Percentiles rank a stretch among this genome's conserved stretches.
phyloP scores from a whole-genome alignment of 352 stramenopile genomes.

The Peronospora farinosa region DNA sequence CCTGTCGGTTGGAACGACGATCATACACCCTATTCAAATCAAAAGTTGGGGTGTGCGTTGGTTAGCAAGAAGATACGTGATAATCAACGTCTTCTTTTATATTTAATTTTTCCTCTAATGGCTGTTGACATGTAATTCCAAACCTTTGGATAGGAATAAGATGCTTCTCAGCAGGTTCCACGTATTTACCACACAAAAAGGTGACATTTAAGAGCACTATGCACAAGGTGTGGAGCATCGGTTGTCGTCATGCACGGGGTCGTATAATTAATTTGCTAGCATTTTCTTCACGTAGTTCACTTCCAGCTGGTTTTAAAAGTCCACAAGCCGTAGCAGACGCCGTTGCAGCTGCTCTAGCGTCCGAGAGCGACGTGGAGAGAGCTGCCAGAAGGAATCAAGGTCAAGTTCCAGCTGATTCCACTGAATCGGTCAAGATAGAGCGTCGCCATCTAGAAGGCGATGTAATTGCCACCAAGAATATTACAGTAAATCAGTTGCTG shows the following conservation, averaged over 20 bases:
- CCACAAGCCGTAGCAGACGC: constrained; percentile 31
- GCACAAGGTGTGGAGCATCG: constrained; percentile 9
- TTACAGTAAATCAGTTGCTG: constrained; percentile 29
- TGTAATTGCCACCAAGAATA: constrained; percentile 20
- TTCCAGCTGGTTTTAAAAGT: constrained; percentile 29
- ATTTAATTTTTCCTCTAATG: no score
- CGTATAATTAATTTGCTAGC: background rate
- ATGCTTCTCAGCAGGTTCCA: background rate
- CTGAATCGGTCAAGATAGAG: constrained; percentile 9
- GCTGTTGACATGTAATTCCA: no score
- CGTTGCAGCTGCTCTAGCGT: constrained; percentile 24
- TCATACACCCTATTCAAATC: no score
- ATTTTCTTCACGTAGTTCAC: constrained; percentile 18
- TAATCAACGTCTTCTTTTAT: no score
- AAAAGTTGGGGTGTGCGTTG: no score
- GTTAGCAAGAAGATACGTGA: no score
- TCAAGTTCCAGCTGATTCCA: constrained; percentile 13
- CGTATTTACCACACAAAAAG: background rate
- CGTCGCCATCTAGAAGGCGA: constrained; percentile 29
- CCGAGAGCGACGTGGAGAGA: constrained; percentile 11
- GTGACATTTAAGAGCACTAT: constrained; percentile 11
- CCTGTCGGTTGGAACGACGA: no score
- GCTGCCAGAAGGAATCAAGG: constrained; percentile 3
- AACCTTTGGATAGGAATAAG: no score
- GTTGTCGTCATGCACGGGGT: constrained; percentile 7